Base-by-base conservation (phyloP, 495 filamentous ascomycete genomes). In the Trichocladium uniseriatum region DNA sequence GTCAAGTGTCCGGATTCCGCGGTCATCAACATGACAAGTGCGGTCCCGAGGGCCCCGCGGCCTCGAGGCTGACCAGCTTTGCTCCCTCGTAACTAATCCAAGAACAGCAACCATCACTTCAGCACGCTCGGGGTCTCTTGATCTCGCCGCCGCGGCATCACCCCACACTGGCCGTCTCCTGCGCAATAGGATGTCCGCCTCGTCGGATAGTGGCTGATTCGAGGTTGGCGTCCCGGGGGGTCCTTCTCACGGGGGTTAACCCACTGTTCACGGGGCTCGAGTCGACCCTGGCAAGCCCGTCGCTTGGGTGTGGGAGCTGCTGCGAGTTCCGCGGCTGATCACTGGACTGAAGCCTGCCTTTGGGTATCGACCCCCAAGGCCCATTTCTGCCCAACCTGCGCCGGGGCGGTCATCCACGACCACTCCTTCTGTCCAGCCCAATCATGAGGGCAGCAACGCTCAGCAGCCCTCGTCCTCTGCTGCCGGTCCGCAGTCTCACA, bases 351-450 rank as follows among this genome's bases (percentile, higher is more conserved):
- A 52, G 48, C 37, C 37, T 31, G 45, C 37, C 57, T 56, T 64
- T 66, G 62, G 64, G 64, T 58, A 63, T 53, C 53, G 62, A 62
- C 44, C 54, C 61, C 54, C 35, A 40, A 58, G 37, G 60, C 53
- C 56, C 64, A 57, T 67, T 58, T 54, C 56, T 67, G 64, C 64
- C 64, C 64, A 67, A 67, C 64, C 63, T 55, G 37, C 51, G 10
- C 45, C 52, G 43, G 50, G 59, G 57, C 59, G 53, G 57, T 58
- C 56, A 47, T 48, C 53, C 54, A 57, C 53, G 46, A 51, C 62
- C 58, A 63, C 29, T 62, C 56, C 52, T 58, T 59, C 43, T 15
- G 16, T n/a, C 44, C 43, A 59, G 45, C 47, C 59, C 62, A 65
- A 62, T 60, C 55, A 55, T 38, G 48, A 46, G 28, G 36, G 52